Evolutionary conservation across 2,329 filamentous ascomycete genomes (phyloP).

Genomic region (Shiraia sp.): DNA sequence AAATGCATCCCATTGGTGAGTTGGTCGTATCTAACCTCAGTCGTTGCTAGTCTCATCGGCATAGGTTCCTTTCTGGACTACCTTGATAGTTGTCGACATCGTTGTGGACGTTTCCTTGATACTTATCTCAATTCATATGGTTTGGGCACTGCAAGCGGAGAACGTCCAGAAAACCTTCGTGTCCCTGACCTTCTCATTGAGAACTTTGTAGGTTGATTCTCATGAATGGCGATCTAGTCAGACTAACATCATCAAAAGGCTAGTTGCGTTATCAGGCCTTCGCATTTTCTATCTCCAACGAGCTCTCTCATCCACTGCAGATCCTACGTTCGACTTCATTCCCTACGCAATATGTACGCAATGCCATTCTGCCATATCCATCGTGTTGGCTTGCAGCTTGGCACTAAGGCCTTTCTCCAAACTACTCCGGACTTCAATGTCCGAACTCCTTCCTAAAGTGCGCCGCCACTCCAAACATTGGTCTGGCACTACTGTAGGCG

Average conservation of each 20-base stretch:
- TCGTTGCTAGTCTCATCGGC: background rate
- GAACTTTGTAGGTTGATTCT: slow-evolving; percentile 19
- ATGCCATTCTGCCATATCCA: slow-evolving; percentile 24
- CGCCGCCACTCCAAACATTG: slow-evolving; percentile 16
- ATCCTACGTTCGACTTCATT: slow-evolving; percentile 22
- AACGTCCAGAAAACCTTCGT: slow-evolving; percentile 17
- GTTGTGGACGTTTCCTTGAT: slow-evolving; percentile 21
- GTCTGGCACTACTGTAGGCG: slow-evolving; percentile 25
- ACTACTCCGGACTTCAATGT: slow-evolving; percentile 10
- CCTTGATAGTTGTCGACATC: slow-evolving; percentile 21
- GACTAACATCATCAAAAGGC: slow-evolving; percentile 12
- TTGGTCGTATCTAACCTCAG: background rate
- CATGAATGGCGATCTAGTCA: background rate
- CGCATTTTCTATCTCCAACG: slow-evolving; percentile 24
- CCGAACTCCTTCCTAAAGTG: slow-evolving; percentile 7
- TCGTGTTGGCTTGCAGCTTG: slow-evolving; percentile 26
- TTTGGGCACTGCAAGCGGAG: slow-evolving; percentile 21
- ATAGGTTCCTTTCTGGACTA: slow-evolving; percentile 25
- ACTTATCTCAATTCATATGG: slow-evolving; percentile 17
- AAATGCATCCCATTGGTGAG: slow-evolving; percentile 30
- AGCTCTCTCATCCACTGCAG: slow-evolving; percentile 8
- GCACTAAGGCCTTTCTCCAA: slow-evolving; percentile 21
- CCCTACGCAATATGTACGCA: slow-evolving; percentile 29
- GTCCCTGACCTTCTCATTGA: slow-evolving; percentile 22
- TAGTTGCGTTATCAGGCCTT: slow-evolving; percentile 23